Conservation (phyloP, 164 flowering plant genomes). For the Kingdonia uniflora region DNA sequence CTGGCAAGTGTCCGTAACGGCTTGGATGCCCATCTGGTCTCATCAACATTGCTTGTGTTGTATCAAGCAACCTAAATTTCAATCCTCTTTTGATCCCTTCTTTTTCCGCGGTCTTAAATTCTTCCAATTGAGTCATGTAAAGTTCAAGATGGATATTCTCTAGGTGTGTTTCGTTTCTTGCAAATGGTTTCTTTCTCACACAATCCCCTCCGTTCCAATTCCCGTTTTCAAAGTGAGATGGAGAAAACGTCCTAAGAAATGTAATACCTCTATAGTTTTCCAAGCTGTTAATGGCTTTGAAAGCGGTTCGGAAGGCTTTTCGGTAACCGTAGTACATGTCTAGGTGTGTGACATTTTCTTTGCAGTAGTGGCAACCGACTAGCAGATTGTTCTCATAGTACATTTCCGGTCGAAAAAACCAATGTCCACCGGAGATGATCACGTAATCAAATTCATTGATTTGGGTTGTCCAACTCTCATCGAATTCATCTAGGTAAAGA, state of each 20-base stretch:
- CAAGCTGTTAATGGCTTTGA: slow-evolving; percentile 31
- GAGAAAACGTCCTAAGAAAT: slow-evolving; percentile 47
- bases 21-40: slow-evolving; percentile 46
- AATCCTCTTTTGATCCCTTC: slow-evolving; percentile 18
- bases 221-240: slow-evolving; percentile 56
- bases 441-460: slow-evolving; percentile 42
- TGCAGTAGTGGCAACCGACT: slow-evolving; percentile 46
- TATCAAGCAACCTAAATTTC: slow-evolving; percentile 26
- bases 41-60: slow-evolving; percentile 23
- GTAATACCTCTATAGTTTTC: slow-evolving; percentile 32
- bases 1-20: slow-evolving; percentile 21
- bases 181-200: slow-evolving; percentile 36
- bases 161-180: slow-evolving; percentile 19
- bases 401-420: slow-evolving; percentile 44
- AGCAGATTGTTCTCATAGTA: slow-evolving; percentile 31
- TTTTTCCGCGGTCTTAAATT: slow-evolving; percentile 21
- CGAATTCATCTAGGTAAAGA: slow-evolving; percentile 38
- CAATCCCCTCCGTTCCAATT: slow-evolving; percentile 71
- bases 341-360: slow-evolving; percentile 30
- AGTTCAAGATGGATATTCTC: slow-evolving; percentile 17
- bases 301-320: slow-evolving; percentile 43
- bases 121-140: slow-evolving; percentile 28
- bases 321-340: slow-evolving; percentile 34
- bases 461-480: slow-evolving; percentile 28
- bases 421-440: slow-evolving; percentile 53